Evolutionary conservation across 768 basidiomycete species (phyloP).

Genomic region (Rhizopogon rudus): DNA sequence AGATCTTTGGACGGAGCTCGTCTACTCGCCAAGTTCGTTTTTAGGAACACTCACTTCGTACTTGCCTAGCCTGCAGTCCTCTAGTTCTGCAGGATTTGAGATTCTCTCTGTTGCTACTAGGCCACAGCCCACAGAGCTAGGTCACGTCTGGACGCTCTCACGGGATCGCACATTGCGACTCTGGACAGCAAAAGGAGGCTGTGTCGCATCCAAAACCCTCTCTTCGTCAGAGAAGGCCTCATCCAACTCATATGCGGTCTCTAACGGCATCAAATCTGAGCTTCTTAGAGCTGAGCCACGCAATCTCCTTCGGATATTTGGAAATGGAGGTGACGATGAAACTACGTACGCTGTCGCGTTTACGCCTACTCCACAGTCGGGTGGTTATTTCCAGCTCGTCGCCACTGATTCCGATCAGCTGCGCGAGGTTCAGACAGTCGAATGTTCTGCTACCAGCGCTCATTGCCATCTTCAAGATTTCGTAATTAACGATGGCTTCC

Average conservation of each 20-base stretch:
- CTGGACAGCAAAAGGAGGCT: slow-evolving; percentile 77
- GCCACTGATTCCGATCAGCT: slow-evolving; percentile 54
- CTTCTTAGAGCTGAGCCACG: slow-evolving; percentile 59
- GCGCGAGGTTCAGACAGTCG: slow-evolving; percentile 51
- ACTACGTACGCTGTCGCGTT: slow-evolving; percentile 66
- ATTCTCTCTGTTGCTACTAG: slow-evolving; percentile 70
- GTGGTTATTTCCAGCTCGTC: slow-evolving; percentile 77
- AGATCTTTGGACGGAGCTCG: slow-evolving; percentile 72
- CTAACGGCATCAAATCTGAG: slow-evolving; percentile 32
- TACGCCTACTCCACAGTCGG: slow-evolving; percentile 63
- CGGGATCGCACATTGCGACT: slow-evolving; percentile 79
- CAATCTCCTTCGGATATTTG: slow-evolving; percentile 62
- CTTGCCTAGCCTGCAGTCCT: slow-evolving; percentile 47
- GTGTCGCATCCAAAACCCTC: slow-evolving; percentile 59
- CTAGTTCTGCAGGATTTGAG: slow-evolving; percentile 45
- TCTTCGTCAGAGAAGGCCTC: slow-evolving; percentile 31
- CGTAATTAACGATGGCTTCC: slow-evolving; percentile 42
- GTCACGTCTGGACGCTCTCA: slow-evolving; percentile 79
- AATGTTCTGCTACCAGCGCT: slow-evolving; percentile 54
- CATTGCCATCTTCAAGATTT: slow-evolving; percentile 80
- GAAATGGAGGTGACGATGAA: slow-evolving; percentile 39
- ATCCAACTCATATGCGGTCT: slow-evolving; percentile 16
- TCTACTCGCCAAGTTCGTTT: slow-evolving; percentile 63
- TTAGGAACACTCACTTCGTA: slow-evolving; percentile 64
- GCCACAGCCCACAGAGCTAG: slow-evolving; percentile 72